Conservation (phyloP, 257 asterid genomes). For the Oldenlandia corymbosa region DNA sequence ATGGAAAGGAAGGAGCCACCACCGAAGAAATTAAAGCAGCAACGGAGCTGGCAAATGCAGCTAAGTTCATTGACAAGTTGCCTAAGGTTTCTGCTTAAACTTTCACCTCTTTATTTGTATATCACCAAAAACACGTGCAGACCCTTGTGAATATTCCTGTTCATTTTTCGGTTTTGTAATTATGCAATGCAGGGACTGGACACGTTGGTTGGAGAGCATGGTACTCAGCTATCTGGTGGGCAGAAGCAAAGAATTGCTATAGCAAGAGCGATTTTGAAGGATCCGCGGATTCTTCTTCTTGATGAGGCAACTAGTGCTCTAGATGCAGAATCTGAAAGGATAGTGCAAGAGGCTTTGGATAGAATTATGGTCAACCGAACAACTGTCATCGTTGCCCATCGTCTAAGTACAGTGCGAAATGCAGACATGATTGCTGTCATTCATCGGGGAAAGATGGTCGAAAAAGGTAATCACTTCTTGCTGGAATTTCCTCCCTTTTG, state of each 20-base stretch:
- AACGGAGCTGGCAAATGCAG: slow-evolving; percentile 66
- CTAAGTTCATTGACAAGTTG: slow-evolving; percentile 67
- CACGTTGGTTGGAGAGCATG: slow-evolving; percentile 80
- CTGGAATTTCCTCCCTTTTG: neutral
- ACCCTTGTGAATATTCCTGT: neutral
- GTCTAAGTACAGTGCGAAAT: slow-evolving; percentile 70
- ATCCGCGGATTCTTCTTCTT: slow-evolving; percentile 69
- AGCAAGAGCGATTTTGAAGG: slow-evolving; percentile 74
- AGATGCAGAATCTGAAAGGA: slow-evolving; percentile 84
- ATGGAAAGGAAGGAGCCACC: slow-evolving; percentile 71
- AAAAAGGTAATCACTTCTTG: slow-evolving; percentile 45
- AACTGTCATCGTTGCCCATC: slow-evolving; percentile 80
- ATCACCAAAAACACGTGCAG: too few species aligned
- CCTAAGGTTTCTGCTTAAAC: slow-evolving; percentile 45
- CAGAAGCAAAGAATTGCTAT: slow-evolving; percentile 87
- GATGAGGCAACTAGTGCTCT: slow-evolving; percentile 92
- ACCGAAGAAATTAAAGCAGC: slow-evolving; percentile 59
- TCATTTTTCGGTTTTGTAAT: neutral
- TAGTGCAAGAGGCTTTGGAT: slow-evolving; percentile 83
- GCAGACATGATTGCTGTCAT: slow-evolving; percentile 76
- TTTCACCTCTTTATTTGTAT: too few species aligned
- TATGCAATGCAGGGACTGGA: slow-evolving; percentile 55
- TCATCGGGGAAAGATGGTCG: slow-evolving; percentile 71
- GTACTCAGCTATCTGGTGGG: slow-evolving; percentile 90
- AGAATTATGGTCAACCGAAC: slow-evolving; percentile 80